phyloP scores from a whole-genome alignment of 2,329 filamentous ascomycete genomes.

The Pseudocercospora macadamiae region DNA sequence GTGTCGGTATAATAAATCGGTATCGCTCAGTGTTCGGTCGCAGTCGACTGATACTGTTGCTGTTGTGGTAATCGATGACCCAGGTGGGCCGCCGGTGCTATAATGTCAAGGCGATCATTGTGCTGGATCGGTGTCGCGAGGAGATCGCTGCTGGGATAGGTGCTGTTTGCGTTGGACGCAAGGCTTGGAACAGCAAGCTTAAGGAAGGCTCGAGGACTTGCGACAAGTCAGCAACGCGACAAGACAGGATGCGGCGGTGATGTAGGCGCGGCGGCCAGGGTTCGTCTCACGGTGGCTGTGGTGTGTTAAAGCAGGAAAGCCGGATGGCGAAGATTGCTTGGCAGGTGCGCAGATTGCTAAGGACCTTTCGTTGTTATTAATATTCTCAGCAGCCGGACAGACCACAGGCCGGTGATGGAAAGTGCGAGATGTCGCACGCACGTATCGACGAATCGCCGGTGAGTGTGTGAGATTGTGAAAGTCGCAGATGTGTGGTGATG shows the following conservation, averaged over 20 bases:
- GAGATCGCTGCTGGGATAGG: neutral
- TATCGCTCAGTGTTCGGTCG: neutral
- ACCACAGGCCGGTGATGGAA: neutral
- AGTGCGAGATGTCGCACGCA: neutral
- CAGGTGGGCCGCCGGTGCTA: constrained; percentile 25
- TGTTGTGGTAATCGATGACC: constrained; percentile 19
- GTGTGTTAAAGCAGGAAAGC: neutral
- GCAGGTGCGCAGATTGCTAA: neutral
- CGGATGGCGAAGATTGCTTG: neutral
- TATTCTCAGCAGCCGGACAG: neutral
- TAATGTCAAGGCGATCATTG: constrained; percentile 21
- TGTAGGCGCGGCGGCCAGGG: neutral
- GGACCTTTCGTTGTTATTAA: no score
- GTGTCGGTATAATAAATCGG: neutral
- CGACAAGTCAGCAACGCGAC: neutral
- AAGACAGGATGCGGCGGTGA: neutral
- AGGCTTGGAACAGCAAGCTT: neutral
- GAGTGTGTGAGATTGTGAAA: neutral
- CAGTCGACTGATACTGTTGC: neutral
- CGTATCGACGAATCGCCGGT: neutral
- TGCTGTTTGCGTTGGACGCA: neutral
- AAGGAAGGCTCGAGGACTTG: neutral
- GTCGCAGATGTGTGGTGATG: no score
- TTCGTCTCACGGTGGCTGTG: neutral
- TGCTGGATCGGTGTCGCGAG: constrained; percentile 9